phyloP scores from a whole-genome alignment of 2,329 filamentous ascomycete genomes.

The Ascochyta pisi region DNA sequence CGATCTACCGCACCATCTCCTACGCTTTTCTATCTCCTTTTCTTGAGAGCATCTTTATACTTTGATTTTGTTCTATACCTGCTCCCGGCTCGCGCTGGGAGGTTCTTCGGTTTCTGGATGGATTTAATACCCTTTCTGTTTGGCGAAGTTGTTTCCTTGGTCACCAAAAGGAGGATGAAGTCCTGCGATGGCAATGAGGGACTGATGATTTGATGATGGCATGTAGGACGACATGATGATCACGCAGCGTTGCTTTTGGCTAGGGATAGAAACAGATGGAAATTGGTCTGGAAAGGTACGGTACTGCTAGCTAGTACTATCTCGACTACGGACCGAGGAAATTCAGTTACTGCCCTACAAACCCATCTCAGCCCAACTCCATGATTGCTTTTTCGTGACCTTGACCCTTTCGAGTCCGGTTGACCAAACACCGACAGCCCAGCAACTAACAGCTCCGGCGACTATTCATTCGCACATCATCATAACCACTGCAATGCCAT shows the following conservation, averaged over 20 bases:
- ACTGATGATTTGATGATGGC: constrained; percentile 16
- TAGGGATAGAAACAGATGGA: neutral
- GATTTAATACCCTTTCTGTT: constrained; percentile 38
- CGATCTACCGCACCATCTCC: constrained; percentile 25
- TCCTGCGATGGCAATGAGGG: constrained; percentile 6
- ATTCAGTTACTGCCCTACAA: constrained; percentile 8
- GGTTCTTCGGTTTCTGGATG: constrained; percentile 29
- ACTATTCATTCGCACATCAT: neutral
- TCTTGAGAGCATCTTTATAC: constrained; percentile 15
- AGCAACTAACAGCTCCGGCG: neutral
- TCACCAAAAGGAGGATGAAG: constrained; percentile 8
- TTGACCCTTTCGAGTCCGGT: neutral
- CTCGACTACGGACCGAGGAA: constrained; percentile 15
- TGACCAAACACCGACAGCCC: neutral
- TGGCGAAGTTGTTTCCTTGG: constrained; percentile 13
- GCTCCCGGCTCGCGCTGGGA: constrained; percentile 28
- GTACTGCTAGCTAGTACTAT: constrained; percentile 9
- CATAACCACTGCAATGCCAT: neutral
- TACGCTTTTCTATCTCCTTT: constrained; percentile 12
- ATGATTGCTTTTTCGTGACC: constrained; percentile 2
- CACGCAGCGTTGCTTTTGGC: constrained; percentile 13
- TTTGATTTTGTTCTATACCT: constrained; percentile 37
- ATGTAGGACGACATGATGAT: constrained; percentile 13
- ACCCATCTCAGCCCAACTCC: neutral
- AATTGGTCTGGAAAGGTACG: constrained; percentile 13